phyloP scores from a whole-genome alignment of 2,329 filamentous ascomycete species.

The Knoxdaviesia proteae region DNA sequence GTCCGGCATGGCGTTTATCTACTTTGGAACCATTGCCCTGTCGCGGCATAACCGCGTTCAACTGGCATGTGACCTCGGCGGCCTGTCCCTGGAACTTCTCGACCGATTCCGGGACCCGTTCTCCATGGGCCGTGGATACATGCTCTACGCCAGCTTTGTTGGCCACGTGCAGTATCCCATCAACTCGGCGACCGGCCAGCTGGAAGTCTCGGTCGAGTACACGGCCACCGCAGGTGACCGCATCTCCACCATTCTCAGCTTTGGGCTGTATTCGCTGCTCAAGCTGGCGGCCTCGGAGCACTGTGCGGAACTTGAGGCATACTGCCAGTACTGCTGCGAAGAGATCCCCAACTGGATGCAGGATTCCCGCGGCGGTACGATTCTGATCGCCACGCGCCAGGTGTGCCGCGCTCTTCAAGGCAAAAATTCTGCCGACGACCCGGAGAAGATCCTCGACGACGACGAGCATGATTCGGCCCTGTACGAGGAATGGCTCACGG shows the following conservation, averaged over 20 bases:
- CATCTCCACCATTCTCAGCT: constrained; percentile 49
- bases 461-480: constrained; percentile 36
- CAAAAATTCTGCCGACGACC: constrained; percentile 36
- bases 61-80: constrained; percentile 44
- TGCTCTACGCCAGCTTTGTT: constrained; percentile 47
- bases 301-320: constrained; percentile 45
- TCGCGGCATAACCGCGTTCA: constrained; percentile 51
- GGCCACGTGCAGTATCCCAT: constrained; percentile 50
- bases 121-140: constrained; percentile 46
- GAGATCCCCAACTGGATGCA: constrained; percentile 53
- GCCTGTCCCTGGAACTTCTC: constrained; percentile 41
- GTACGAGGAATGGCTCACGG: constrained; percentile 38
- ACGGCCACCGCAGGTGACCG: constrained; percentile 48
- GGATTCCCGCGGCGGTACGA: constrained; percentile 49
- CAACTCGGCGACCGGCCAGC: constrained; percentile 30
- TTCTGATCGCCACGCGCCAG: constrained; percentile 46
- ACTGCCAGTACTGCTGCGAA: constrained; percentile 50
- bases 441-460: constrained; percentile 42
- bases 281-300: constrained; percentile 53
- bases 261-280: constrained; percentile 44
- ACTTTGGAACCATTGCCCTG: constrained; percentile 46
- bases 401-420: constrained; percentile 50
- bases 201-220: constrained; percentile 46
- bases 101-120: constrained; percentile 41
- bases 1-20: constrained; percentile 45